phyloP scores from a whole-genome alignment of 495 filamentous ascomycete genomes.

The Lophiotrema nucula region DNA sequence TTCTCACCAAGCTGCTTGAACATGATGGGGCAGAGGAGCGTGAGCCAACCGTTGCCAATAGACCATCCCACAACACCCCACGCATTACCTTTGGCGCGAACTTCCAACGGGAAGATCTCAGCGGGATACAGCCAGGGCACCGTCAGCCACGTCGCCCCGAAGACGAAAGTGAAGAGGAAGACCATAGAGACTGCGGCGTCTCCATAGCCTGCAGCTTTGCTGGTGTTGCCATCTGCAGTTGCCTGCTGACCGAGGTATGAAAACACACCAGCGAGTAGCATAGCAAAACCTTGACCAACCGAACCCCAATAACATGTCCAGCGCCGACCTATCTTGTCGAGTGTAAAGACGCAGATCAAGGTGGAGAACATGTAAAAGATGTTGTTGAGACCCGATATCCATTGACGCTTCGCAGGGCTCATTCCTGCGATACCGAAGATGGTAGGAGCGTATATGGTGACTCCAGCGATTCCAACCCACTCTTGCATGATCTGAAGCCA shows the following conservation, averaged over 20 bases:
- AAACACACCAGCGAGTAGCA: conserved; percentile 60
- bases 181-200: conserved; percentile 66
- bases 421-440: conserved; percentile 70
- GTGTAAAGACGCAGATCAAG: conserved; percentile 65
- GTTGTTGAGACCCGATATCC: conserved; percentile 69
- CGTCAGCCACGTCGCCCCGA: conserved; percentile 71
- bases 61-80: conserved; percentile 74
- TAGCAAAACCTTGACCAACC: conserved; percentile 60
- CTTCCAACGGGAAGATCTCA: conserved; percentile 68
- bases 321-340: conserved; percentile 67
- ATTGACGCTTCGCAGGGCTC: conserved; percentile 52
- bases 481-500: conserved; percentile 75
- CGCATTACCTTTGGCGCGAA: conserved; percentile 69
- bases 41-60: conserved; percentile 68
- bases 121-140: conserved; percentile 71
- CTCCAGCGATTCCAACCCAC: conserved; percentile 70
- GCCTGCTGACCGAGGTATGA: conserved; percentile 54
- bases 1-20: conserved; percentile 63
- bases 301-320: conserved; percentile 70
- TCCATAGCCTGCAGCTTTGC: conserved; percentile 54
- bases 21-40: conserved; percentile 63
- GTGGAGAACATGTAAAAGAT: conserved; percentile 64
- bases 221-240: conserved; percentile 41
- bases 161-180: conserved; percentile 67
- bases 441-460: conserved; percentile 59